These are phyloP conservation scores for Naganishia sp. DNA, from an alignment of 1,284 basidiomycete species.

Conservation along the genomic window DNA sequence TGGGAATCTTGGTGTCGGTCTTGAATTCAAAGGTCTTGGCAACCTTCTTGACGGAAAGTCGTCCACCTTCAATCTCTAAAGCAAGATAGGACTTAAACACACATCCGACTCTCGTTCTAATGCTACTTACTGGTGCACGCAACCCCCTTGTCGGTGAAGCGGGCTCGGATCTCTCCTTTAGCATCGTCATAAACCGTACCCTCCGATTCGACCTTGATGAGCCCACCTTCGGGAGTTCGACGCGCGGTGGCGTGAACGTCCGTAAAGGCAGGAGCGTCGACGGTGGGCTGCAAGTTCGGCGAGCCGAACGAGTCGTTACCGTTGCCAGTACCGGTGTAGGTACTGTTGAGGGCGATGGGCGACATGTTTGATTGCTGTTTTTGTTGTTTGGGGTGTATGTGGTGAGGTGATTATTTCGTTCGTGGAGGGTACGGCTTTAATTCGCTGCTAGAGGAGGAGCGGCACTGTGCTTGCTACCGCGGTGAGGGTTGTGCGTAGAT, in stretches of 20 bases:
- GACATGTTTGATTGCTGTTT: conserved; percentile 44
- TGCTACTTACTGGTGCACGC: conserved; percentile 60
- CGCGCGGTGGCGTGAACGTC: conserved; percentile 78
- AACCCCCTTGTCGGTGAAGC: conserved; percentile 80
- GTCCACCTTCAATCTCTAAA: conserved; percentile 62
- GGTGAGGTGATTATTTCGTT: conserved; percentile 27
- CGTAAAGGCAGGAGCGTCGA: conserved; percentile 8
- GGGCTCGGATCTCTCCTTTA: conserved; percentile 68
- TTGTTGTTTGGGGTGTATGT: conserved; percentile 31
- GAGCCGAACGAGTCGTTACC: conserved; percentile 60
- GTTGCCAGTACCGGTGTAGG: conserved; percentile 58
- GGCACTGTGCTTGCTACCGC: conserved; percentile 55
- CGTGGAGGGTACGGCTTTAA: conserved; percentile 39
- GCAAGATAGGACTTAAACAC: not conserved
- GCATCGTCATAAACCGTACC: conserved; percentile 78
- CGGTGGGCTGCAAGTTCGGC: conserved; percentile 18
- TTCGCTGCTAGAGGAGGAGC: conserved; percentile 47
- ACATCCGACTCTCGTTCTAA: not conserved
- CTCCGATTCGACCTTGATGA: conserved; percentile 79
- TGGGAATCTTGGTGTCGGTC: conserved; percentile 81
- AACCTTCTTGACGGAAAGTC: conserved; percentile 70
- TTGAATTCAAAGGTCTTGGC: conserved; percentile 84
- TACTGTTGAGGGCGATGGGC: conserved; percentile 48
- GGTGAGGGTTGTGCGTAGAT: conserved; percentile 66
- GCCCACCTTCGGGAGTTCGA: conserved; percentile 62